Conservation (phyloP, 257 asterid genomes). For the Ocimum tenuiflorum region DNA sequence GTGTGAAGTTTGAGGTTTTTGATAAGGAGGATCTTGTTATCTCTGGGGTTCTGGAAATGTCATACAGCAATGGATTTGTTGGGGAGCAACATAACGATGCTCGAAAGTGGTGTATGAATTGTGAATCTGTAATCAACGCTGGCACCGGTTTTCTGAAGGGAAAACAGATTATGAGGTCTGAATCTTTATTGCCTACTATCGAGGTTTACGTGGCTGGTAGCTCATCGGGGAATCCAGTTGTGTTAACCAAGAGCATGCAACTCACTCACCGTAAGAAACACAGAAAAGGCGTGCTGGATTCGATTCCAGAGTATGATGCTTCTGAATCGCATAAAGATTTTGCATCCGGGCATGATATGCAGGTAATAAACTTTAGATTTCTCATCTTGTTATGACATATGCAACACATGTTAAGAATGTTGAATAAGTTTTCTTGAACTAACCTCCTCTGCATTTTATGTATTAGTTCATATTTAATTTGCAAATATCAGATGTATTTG, state of each 20-base stretch:
- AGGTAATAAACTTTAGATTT: constrained; percentile 36
- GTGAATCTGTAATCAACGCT: constrained; percentile 49
- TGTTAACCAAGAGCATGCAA: constrained; percentile 68
- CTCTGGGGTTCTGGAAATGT: constrained; percentile 63
- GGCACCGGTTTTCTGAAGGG: constrained; percentile 64
- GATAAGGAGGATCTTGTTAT: constrained; percentile 52
- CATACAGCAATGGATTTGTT: constrained; percentile 35
- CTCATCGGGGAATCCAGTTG: constrained; percentile 66
- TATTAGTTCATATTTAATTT: background rate
- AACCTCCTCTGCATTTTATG: background rate
- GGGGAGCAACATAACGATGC: constrained; percentile 37
- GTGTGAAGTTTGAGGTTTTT: constrained; percentile 67
- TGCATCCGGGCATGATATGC: constrained; percentile 44
- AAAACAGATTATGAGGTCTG: constrained; percentile 44
- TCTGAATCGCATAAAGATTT: constrained; percentile 36
- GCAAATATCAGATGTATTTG: background rate
- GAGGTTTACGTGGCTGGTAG: constrained; percentile 88
- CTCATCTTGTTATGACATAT: background rate
- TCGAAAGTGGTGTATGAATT: constrained; percentile 59
- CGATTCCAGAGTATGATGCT: constrained; percentile 62
- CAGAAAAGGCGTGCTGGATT: constrained; percentile 45
- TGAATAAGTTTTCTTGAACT: background rate
- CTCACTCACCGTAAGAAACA: constrained; percentile 56
- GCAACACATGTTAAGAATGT: background rate
- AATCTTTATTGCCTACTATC: constrained; percentile 45